Base-by-base conservation (phyloP, 2,329 filamentous ascomycete genomes). In the Diaporthe citrichinensis region DNA sequence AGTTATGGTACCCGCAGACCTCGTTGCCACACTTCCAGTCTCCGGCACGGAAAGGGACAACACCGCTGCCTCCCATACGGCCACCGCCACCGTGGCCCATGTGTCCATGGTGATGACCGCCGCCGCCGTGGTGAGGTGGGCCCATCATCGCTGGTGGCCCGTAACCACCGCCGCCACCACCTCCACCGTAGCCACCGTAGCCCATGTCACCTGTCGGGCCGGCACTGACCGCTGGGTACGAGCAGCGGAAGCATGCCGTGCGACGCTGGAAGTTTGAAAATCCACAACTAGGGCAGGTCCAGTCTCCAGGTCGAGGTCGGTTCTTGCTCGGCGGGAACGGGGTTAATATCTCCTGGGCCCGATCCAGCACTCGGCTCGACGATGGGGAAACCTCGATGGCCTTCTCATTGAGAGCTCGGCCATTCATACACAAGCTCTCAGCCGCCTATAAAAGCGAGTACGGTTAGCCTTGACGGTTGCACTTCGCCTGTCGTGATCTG, bases 231-330 rank as follows among this genome's bases (percentile, higher is more conserved):
- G 97, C 96, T n/a, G 97, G 96, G 92, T 97, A 99, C 1, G 96
- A 98, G 89, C 97, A 99, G 80, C 97, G 94, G 94, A 99, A 99
- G 86, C 97, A 99, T 71, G 96, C 97, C 25, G 97, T 98, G 80
- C 97, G 95, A 81, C 97, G 95, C 87, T 99, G 97, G 89, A 99
- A 99, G 90, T 99, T 99, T 81, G 95, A 98, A 88, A 99, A 99
- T 77, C 97, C 97, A 82, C 97, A 99, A 71, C 96, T 98, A 61
- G 97, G 97, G 88, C 97, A 99, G 76, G 96, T 98, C 97, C 97
- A 99, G 86, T 99, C 97, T 84, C 97, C 97, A 53, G 97, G 97
- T 75, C 97, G 94, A 77, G 97, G 97, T 58, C 97, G 93, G 86
- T 99, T 99, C 90, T 99, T 99, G 87, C 96, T 98, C 1, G 97